Evolutionary conservation across 2,329 filamentous ascomycete species (phyloP).

Genomic region (Fusarium liriodendri): DNA sequence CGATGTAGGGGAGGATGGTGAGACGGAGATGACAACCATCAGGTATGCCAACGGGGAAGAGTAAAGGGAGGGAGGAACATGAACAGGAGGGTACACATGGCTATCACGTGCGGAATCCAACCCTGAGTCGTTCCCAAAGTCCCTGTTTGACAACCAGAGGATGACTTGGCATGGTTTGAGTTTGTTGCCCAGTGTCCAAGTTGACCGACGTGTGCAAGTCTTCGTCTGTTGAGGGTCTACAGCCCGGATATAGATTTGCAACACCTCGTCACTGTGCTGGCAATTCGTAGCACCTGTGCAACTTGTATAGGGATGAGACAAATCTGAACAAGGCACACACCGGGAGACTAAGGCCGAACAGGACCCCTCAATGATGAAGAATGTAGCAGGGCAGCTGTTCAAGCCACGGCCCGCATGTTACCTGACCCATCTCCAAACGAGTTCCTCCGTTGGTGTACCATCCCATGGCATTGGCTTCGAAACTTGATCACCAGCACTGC

Average conservation of each 20-base stretch:
- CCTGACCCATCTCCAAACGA: background rate
- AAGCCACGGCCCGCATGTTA: constrained; percentile 8
- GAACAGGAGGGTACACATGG: background rate
- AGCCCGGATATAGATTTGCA: background rate
- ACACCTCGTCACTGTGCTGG: background rate
- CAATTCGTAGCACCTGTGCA: background rate
- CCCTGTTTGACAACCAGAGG: background rate
- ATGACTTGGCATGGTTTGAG: background rate
- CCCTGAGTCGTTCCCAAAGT: background rate
- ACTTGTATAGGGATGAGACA: constrained; percentile 16
- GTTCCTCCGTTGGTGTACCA: background rate
- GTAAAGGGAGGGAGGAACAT: constrained; percentile 4
- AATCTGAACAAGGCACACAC: constrained; percentile 1
- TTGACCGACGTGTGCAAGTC: background rate
- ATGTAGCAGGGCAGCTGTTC: constrained; percentile 1
- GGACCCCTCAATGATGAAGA: background rate
- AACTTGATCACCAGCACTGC: background rate
- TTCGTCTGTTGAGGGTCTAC: background rate
- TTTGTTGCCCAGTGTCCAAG: background rate
- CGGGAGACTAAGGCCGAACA: background rate
- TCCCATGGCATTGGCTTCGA: background rate
- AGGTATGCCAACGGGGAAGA: constrained; percentile 1
- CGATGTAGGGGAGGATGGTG: background rate
- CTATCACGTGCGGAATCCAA: constrained; percentile 1
- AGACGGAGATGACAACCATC: background rate